Evolutionary conservation across 441 rosid species (phyloP), one percentile per base, ranked within the genome.

Genomic region (Geranium incanum): DNA sequence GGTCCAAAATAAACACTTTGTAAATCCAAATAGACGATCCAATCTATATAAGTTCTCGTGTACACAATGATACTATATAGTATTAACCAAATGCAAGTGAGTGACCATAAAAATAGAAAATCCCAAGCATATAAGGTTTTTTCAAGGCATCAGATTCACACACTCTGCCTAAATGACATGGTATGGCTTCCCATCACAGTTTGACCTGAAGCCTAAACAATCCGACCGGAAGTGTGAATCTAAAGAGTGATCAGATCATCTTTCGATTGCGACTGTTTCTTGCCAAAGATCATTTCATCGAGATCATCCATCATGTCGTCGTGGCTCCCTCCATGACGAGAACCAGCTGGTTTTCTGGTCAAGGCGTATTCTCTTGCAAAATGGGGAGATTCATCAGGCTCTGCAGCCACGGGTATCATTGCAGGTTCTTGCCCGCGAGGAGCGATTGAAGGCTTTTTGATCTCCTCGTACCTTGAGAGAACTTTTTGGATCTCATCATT

Each of bases 251-350:
- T 90, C 67, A 90, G 84, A 84, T 90, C 97, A 52, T 88, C 87
- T 79, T 88, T 93, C 0, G 92, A 38, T 18, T 88, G 36, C 66
- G 81, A 86, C 69, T 79, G 86, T 81, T 84, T 85, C 84, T 86
- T 88, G 3, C 76, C 97, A 38, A 93, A 91, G 74, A 91, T 88
- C 97, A 91, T 89, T 78, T 91, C 93, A 76, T 91, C 96, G 0
- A 93, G 91, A 81, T 93, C 97, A 80, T 87, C 97, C 92, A 91
- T 86, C 92, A 87, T 84, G 77, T 87, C 90, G 7, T 89, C 95
- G 0, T 81, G 82, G 83, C 84, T 85, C 68, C 92, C 85, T 18
- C 88, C 88, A 4, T 80, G 80, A 21, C 86, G 86, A 23, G 83
- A 74, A 67, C 87, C 84, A 1, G 86, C 82, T 4, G 86, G 85